Base-by-base conservation (phyloP, 371 early-diverging fungal genomes). In the Amoeboradix gromovi region DNA sequence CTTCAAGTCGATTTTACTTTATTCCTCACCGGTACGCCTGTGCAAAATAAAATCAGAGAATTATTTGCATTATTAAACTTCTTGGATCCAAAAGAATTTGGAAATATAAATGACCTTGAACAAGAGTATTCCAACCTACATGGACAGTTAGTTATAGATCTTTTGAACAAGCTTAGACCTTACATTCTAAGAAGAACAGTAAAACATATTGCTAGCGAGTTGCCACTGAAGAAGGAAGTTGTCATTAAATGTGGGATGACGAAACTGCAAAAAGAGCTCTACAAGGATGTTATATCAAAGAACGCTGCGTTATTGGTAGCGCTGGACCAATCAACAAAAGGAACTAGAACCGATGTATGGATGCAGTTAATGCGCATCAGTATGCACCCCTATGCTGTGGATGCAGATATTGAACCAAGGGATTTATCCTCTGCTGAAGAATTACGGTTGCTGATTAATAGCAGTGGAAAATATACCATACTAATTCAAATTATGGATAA, bases 41-140 rank as follows among this genome's bases (percentile, higher is more conserved):
- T 94, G 29, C 93, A 98, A 77, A 99, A 99, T 83, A 97, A 98
- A 73, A 78, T 99, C 1, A 90, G 88, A 74, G 99, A 99, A 79
- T 83, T 99, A 16, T 99, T 98, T 98, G 89, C 97, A 2, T 80
- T 99, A 68, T 82, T 99, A 30, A 95, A 98, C 80, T 99, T 98
- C 75, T 78, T 99, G 73, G 79, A 94, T 30, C 98, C 99, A 0
- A 91, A 90, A 72, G 86, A 92, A 30, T 98, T 98, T 80, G 89
- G 91, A 48, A 89, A 88, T 29, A 97, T 97, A 77, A 91, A 92
- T 73, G 80, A 83, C 68, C 94, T 91, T 91, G 76, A 75, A 66
- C 74, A 75, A 68, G 66, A 73, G 5, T n/a, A 48, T 17, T 17
- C 17, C 1, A 30, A 92, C 22, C 85, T 27, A 67, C 17, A 0